Evolutionary conservation across 2,329 filamentous ascomycete species (phyloP).

Genomic region (Davidsoniella neocaledoniae): DNA sequence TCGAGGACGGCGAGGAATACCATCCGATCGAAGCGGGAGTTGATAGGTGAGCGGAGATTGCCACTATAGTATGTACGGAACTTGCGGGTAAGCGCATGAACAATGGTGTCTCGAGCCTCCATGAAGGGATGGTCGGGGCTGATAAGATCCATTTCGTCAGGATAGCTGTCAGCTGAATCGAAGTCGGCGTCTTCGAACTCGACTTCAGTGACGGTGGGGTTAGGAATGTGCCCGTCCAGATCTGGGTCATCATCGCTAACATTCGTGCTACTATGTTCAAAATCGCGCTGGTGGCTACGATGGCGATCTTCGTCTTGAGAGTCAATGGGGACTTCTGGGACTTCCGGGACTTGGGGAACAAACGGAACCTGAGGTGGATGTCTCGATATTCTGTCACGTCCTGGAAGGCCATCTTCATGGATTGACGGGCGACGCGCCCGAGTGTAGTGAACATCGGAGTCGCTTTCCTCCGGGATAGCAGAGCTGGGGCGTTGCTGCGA

Average conservation of each 20-base stretch:
- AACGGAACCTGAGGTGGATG: neutral
- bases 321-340: neutral
- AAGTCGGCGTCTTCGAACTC: slow-evolving; percentile 1
- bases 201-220: neutral
- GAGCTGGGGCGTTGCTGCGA: slow-evolving; percentile 7
- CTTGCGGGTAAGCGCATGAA: neutral
- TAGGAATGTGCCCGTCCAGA: neutral
- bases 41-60: neutral
- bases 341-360: neutral
- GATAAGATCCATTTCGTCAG: slow-evolving; percentile 5
- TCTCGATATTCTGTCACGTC: neutral
- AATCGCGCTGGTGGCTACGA: too few species aligned
- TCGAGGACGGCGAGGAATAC: neutral
- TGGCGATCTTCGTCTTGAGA: too few species aligned
- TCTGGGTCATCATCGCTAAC: neutral
- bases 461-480: slow-evolving; percentile 4
- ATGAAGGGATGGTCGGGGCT: neutral
- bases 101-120: neutral
- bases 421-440: neutral
- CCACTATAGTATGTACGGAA: neutral
- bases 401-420: slow-evolving; percentile 1
- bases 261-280: too few species aligned
- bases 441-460: neutral
- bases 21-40: neutral
- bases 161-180: slow-evolving; percentile 1